A percentile compares a stretch with the other conserved stretches of the same genome.
phyloP scores from a whole-genome alignment of 108 stramenopile species.

The Mediolabrus comicus region DNA sequence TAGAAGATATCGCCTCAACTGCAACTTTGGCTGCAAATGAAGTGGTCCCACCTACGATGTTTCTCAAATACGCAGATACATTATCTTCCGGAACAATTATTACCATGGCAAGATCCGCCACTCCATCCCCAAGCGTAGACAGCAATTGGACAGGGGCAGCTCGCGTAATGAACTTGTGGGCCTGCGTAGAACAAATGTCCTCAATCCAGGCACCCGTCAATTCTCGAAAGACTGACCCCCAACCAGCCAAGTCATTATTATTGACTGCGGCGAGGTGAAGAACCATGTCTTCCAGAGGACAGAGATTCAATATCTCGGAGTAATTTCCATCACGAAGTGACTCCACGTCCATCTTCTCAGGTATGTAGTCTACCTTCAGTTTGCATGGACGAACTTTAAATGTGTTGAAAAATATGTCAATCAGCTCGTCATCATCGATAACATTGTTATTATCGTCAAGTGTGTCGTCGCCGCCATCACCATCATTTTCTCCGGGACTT shows the following conservation, averaged over 20 bases:
- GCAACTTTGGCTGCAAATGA: constrained; percentile 69
- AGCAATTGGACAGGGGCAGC: constrained; percentile 75
- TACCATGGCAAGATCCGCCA: constrained; percentile 69
- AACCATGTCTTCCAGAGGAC: constrained; percentile 81
- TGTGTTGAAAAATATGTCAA: constrained; percentile 49
- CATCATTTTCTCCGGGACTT: constrained; percentile 1
- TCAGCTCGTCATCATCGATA: constrained; percentile 16
- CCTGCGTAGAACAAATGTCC: constrained; percentile 78
- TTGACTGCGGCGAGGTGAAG: constrained; percentile 66
- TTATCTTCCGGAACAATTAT: constrained; percentile 65
- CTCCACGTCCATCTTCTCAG: constrained; percentile 62
- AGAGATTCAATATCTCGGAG: constrained; percentile 81
- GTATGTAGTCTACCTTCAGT: constrained; percentile 83
- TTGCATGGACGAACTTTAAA: constrained; percentile 74
- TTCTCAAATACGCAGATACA: constrained; percentile 56
- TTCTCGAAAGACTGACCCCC: constrained; percentile 63
- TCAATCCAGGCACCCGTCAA: constrained; percentile 65
- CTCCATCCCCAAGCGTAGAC: constrained; percentile 58
- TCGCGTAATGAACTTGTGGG: constrained; percentile 82
- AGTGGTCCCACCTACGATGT: constrained; percentile 45
- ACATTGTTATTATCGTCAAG: constrained; percentile 1
- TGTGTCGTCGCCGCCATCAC: constrained; percentile 4
- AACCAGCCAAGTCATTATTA: constrained; percentile 58
- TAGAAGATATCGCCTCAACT: constrained; percentile 65
- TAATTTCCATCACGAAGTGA: constrained; percentile 74